These are phyloP conservation scores for Candida ortonii DNA, from an alignment of 805 yeast genomes.

Conservation along the genomic window DNA sequence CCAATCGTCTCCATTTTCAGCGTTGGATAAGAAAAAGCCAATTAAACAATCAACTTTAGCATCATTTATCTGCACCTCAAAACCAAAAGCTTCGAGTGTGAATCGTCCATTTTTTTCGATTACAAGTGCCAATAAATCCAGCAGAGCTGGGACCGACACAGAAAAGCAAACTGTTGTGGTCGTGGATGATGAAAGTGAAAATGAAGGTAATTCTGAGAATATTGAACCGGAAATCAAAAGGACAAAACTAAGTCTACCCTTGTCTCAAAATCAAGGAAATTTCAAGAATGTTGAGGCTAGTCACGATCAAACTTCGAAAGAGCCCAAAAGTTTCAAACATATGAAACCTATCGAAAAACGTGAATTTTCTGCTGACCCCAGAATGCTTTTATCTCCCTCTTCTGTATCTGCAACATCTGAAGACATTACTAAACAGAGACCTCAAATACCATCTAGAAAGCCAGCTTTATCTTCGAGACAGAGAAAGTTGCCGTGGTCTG, in stretches of 20 bases:
- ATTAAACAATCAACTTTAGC: slow-evolving; percentile 21
- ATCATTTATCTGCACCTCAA: slow-evolving; percentile 16
- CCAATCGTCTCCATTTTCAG: slow-evolving; percentile 7
- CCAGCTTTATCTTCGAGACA: slow-evolving; percentile 14
- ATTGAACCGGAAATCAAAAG: background rate
- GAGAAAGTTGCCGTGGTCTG: slow-evolving; percentile 21
- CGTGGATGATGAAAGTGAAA: slow-evolving; percentile 4
- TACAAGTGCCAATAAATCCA: background rate
- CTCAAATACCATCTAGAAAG: slow-evolving; percentile 5
- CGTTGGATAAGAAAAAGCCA: slow-evolving; percentile 7
- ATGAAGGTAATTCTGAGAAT: too few species aligned
- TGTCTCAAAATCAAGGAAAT: background rate
- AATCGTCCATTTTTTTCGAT: slow-evolving; percentile 6
- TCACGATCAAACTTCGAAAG: background rate
- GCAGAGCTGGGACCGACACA: background rate
- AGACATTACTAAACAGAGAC: background rate
- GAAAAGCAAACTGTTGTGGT: background rate
- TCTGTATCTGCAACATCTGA: background rate
- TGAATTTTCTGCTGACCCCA: slow-evolving; percentile 9
- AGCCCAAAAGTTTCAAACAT: slow-evolving; percentile 20
- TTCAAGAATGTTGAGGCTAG: slow-evolving; percentile 5
- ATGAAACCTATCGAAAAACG: slow-evolving; percentile 21
- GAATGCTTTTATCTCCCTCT: slow-evolving; percentile 2
- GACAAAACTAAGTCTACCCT: background rate
- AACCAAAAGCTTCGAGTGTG: slow-evolving; percentile 7